These are phyloP conservation scores for Filosporella fistucella DNA, from an alignment of 495 filamentous ascomycete species.

Conservation along the genomic window DNA sequence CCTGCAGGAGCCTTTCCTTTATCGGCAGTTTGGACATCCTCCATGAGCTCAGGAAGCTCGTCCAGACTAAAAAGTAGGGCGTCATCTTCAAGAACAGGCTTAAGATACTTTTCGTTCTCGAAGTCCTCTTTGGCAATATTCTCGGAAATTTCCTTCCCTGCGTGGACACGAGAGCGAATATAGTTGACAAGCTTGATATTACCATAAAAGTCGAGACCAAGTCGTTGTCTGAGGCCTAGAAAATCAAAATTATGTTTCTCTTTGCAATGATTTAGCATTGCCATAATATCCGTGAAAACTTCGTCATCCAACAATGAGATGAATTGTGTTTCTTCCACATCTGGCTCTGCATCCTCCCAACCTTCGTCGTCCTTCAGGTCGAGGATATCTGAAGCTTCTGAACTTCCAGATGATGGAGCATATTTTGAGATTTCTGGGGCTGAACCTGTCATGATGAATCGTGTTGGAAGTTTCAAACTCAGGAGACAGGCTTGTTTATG, in stretches of 20 bases:
- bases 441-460: conserved; percentile 13
- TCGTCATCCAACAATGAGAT: conserved; percentile 68
- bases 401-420: conserved; percentile 29
- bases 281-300: conserved; percentile 56
- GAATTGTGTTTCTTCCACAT: conserved; percentile 55
- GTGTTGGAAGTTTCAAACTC: too few relatives aligned
- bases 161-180: conserved; percentile 52
- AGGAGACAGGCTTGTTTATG: too few relatives aligned
- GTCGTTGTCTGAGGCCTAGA: conserved; percentile 51
- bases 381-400: conserved; percentile 40
- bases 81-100: conserved; percentile 87
- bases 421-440: conserved; percentile 1
- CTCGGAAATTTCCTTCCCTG: conserved; percentile 46
- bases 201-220: conserved; percentile 76
- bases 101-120: conserved; percentile 69
- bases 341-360: conserved; percentile 78
- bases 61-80: conserved; percentile 79
- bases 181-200: conserved; percentile 86
- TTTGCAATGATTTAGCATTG: conserved; percentile 71
- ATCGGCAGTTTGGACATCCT: conserved; percentile 23
- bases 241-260: conserved; percentile 73
- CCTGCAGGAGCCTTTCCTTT: conserved; percentile 30
- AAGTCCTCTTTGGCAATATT: conserved; percentile 55
- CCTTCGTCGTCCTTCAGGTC: conserved; percentile 52
- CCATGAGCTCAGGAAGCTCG: conserved; percentile 51